These are phyloP conservation scores for Prunus padus DNA, from an alignment of 306 rosid species.

Conservation along the genomic window DNA sequence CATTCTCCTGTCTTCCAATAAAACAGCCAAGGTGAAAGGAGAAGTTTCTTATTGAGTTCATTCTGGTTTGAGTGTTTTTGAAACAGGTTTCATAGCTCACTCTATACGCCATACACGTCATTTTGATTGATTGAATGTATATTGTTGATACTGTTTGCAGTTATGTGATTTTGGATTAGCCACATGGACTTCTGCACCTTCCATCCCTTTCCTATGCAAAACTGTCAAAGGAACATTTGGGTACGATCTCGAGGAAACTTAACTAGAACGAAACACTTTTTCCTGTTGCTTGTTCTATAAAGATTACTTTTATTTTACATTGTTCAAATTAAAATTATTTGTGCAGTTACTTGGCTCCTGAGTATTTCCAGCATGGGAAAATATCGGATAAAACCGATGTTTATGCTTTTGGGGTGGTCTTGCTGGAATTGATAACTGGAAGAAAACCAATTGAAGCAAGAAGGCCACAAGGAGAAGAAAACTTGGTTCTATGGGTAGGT, in stretches of 20 bases:
- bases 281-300: slow-evolving; percentile 7
- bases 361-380: slow-evolving; percentile 97
- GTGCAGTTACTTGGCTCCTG: slow-evolving; percentile 90
- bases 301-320: neutral
- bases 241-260: slow-evolving; percentile 39
- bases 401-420: slow-evolving; percentile 90
- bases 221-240: slow-evolving; percentile 99
- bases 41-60: slow-evolving; percentile 14
- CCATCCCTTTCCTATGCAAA: slow-evolving; percentile 93
- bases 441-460: slow-evolving; percentile 85
- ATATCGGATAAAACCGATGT: slow-evolving; percentile 93
- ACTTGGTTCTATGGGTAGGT: slow-evolving; percentile 92
- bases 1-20: slow-evolving; percentile 90
- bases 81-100: neutral
- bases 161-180: slow-evolving; percentile 96
- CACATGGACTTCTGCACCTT: slow-evolving; percentile 98
- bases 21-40: slow-evolving; percentile 64
- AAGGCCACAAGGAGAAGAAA: slow-evolving; percentile 81
- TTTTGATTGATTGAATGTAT: slow-evolving; percentile 25
- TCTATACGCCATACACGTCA: neutral
- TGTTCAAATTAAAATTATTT: neutral
- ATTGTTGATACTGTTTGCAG: slow-evolving; percentile 37
- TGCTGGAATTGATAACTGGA: slow-evolving; percentile 91
- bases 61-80: neutral
- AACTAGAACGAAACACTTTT: neutral